Evolutionary conservation across 2,329 filamentous ascomycete species (phyloP).

Genomic region (Scopulariopsis brevicaulis): DNA sequence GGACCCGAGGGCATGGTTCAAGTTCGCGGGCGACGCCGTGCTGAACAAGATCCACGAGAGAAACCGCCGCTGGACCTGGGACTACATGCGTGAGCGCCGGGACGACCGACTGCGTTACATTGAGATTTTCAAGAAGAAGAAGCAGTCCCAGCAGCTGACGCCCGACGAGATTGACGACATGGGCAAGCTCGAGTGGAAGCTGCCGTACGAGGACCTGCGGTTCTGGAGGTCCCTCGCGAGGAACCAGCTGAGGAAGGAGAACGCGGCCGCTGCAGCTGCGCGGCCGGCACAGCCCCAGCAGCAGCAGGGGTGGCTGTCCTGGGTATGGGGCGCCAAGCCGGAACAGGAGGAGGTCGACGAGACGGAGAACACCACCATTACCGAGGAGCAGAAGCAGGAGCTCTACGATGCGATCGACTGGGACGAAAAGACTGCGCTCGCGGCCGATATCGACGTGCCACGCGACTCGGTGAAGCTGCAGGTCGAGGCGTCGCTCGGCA

Average conservation of each 20-base stretch:
- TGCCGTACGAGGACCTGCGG: slow-evolving; percentile 86
- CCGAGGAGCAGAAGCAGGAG: slow-evolving; percentile 90
- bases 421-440: slow-evolving; percentile 86
- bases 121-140: slow-evolving; percentile 89
- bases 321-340: slow-evolving; percentile 79
- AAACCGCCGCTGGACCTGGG: slow-evolving; percentile 93
- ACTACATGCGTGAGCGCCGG: slow-evolving; percentile 81
- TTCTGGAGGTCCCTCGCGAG: slow-evolving; percentile 95
- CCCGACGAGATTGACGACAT: slow-evolving; percentile 62
- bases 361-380: slow-evolving; percentile 74
- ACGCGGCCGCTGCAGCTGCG: slow-evolving; percentile 73
- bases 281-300: slow-evolving; percentile 35
- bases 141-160: slow-evolving; percentile 60
- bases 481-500: slow-evolving; percentile 83
- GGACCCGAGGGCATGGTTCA: slow-evolving; percentile 84
- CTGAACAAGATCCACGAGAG: slow-evolving; percentile 89
- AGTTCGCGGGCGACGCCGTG: slow-evolving; percentile 82
- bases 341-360: slow-evolving; percentile 40
- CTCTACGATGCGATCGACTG: slow-evolving; percentile 97
- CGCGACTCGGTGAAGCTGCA: slow-evolving; percentile 89
- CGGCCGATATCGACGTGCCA: slow-evolving; percentile 80
- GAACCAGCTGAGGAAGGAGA: slow-evolving; percentile 92
- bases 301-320: slow-evolving; percentile 80
- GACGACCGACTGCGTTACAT: slow-evolving; percentile 88
- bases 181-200: slow-evolving; percentile 70